phyloP scores from a whole-genome alignment of 2,329 filamentous ascomycete genomes.

The Trichoderma lentiforme region DNA sequence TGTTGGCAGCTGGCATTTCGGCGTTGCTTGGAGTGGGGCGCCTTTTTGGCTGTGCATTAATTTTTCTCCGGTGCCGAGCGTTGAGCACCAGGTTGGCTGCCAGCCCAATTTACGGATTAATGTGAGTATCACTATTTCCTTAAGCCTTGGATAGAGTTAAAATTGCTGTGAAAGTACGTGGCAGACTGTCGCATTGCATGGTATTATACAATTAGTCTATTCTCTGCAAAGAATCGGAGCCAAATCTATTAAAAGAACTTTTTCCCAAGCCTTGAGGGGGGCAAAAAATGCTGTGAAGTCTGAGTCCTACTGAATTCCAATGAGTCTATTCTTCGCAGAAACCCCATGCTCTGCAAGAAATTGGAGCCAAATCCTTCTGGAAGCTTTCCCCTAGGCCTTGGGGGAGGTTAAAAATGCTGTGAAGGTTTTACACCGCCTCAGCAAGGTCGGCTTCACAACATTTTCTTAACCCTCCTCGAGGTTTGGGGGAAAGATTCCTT shows the following conservation, averaged over 20 bases:
- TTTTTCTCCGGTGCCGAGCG: constrained; percentile 14
- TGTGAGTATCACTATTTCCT: no score
- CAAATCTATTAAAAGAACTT: no score
- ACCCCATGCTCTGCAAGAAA: not conserved
- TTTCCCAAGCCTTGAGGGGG: no score
- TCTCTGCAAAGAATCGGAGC: no score
- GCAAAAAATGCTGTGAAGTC: not conserved
- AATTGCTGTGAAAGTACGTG: not conserved
- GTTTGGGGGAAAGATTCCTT: no score
- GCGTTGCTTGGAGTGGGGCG: constrained; percentile 9
- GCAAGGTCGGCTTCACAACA: no score
- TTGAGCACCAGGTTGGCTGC: not conserved
- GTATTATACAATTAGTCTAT: no score
- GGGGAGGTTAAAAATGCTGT: no score
- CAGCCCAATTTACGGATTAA: no score
- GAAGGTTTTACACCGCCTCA: no score
- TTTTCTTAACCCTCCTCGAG: no score
- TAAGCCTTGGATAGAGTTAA: not conserved
- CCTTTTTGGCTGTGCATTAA: not conserved
- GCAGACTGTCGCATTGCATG: no score
- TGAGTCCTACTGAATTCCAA: not conserved
- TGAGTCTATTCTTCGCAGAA: not conserved
- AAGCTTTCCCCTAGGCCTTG: not conserved
- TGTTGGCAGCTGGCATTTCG: constrained; percentile 19
- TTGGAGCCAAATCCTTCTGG: not conserved